Evolutionary conservation across 495 filamentous ascomycete genomes (phyloP).

Genomic region (Jackrogersella multiformis): DNA sequence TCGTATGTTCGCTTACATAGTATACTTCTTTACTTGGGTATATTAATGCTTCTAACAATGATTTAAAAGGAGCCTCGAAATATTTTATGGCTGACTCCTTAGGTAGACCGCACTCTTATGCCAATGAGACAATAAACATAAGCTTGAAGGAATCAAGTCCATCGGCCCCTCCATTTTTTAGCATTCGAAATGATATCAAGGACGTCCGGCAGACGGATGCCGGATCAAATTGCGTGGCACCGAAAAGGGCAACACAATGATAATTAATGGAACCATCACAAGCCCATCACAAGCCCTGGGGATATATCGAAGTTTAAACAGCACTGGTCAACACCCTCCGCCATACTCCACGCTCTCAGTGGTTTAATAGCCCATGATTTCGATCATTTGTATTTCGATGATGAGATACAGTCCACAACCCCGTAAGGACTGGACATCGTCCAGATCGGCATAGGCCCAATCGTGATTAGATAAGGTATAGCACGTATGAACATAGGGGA

Average conservation of each 20-base stretch:
- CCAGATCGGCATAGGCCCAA: conserved; percentile 23
- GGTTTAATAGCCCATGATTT: background rate
- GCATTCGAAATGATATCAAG: conserved; percentile 1
- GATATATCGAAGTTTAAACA: conserved; percentile 12
- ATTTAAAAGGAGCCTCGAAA: background rate
- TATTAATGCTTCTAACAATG: background rate
- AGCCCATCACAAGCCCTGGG: background rate
- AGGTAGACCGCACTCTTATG: background rate
- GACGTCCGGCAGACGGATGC: conserved; percentile 14
- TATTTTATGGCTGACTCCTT: background rate
- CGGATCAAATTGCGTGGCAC: conserved; percentile 12
- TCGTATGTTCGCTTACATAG: conserved; percentile 3
- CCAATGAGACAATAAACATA: conserved; percentile 8
- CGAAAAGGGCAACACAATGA: conserved; percentile 3
- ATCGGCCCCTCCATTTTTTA: background rate
- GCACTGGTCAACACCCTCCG: background rate
- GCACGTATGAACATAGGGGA: conserved; percentile 13
- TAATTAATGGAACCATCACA: conserved; percentile 12
- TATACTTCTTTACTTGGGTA: too few relatives aligned
- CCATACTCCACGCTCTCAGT: background rate
- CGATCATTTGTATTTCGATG: background rate
- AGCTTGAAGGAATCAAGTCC: background rate
- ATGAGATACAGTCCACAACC: conserved; percentile 1
- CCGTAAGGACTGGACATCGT: background rate
- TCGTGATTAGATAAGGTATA: conserved; percentile 24